Percentiles rank a stretch among this genome's conserved stretches.
These are phyloP conservation scores for Neurospora terricola DNA, from an alignment of 495 filamentous ascomycete species.

Conservation along the genomic window DNA sequence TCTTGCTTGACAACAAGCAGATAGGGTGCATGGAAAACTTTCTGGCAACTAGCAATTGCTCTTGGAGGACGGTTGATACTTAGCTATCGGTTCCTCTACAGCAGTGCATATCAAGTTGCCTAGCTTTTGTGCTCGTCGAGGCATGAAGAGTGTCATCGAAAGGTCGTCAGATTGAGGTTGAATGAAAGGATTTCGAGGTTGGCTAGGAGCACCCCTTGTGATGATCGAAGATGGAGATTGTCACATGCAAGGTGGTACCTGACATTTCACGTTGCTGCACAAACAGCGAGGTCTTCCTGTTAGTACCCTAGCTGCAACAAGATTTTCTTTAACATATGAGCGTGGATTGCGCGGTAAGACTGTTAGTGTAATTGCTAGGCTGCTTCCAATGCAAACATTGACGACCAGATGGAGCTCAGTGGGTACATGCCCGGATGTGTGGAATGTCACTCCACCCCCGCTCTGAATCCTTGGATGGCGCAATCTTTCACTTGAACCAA, in stretches of 20 bases:
- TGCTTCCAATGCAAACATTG: neutral
- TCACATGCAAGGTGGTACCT: neutral
- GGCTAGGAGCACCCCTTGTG: neutral
- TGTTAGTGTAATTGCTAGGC: neutral
- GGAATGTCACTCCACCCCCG: neutral
- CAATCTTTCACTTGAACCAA: neutral
- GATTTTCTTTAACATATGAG: neutral
- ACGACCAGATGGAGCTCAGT: neutral
- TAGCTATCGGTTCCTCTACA: neutral
- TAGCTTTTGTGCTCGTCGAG: neutral
- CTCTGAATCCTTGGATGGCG: neutral
- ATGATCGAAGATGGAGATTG: neutral
- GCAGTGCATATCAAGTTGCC: neutral
- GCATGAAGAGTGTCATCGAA: neutral
- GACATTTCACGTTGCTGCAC: neutral
- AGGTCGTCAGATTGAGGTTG: neutral
- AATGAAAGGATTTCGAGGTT: neutral
- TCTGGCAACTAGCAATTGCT: neutral
- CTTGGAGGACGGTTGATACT: neutral
- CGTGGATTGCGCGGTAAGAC: rapidly evolving
- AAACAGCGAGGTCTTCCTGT: neutral
- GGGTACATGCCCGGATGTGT: neutral
- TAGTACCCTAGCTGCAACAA: neutral
- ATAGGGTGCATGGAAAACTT: neutral
- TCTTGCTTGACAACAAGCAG: neutral